Evolutionary conservation across 2,329 filamentous ascomycete species (phyloP).

Genomic region (Knoxdaviesia capensis): DNA sequence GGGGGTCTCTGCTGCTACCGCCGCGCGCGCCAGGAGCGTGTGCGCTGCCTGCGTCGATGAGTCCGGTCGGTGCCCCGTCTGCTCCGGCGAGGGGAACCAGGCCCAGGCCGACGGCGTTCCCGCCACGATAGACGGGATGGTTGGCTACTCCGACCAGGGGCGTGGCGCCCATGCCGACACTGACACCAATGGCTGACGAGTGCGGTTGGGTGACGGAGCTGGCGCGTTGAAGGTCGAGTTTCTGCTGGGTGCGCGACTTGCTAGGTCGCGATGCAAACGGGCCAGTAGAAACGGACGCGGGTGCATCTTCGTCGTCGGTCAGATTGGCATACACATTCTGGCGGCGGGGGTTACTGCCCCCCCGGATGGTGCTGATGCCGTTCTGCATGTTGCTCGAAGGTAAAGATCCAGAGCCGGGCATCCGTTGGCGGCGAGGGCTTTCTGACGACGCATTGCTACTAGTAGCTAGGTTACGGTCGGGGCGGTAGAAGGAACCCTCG

Average conservation of each 20-base stretch:
- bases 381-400: not conserved
- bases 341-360: not conserved
- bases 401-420: no score
- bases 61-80: constrained; percentile 6
- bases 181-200: no score
- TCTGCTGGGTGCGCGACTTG: constrained; percentile 52
- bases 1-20: constrained; percentile 31
- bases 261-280: constrained; percentile 23
- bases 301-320: constrained; percentile 15
- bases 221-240: constrained; percentile 53
- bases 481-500: constrained; percentile 31
- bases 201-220: constrained; percentile 29
- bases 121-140: constrained; percentile 6
- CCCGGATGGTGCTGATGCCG: not conserved
- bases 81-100: no score
- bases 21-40: constrained; percentile 33
- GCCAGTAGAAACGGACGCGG: constrained; percentile 9
- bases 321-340: not conserved
- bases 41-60: constrained; percentile 18
- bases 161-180: constrained; percentile 33
- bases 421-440: constrained; percentile 13
- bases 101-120: constrained; percentile 6
- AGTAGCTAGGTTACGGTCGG: constrained; percentile 8
- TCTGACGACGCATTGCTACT: constrained; percentile 13
- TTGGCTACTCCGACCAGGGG: not conserved